These are phyloP conservation scores for Amniculicola lignicola DNA, from an alignment of 495 filamentous ascomycete species.

Conservation along the genomic window DNA sequence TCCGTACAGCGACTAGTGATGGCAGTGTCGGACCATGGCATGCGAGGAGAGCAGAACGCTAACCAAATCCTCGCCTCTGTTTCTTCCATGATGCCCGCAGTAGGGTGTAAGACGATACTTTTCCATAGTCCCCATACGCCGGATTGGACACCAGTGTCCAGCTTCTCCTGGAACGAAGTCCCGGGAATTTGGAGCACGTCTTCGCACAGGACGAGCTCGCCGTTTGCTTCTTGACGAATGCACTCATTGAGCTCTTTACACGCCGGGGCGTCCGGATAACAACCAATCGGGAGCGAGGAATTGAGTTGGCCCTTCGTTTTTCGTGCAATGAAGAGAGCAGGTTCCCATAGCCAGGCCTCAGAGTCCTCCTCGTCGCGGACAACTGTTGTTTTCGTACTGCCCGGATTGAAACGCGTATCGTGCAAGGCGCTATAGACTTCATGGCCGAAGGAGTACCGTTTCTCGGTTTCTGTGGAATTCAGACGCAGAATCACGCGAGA, in stretches of 20 bases:
- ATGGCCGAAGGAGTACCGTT: neutral
- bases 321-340: neutral
- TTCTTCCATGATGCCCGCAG: too few relatives aligned
- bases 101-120: neutral
- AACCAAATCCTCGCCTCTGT: neutral
- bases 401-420: neutral
- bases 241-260: neutral
- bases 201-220: slow-evolving; percentile 6
- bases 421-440: neutral
- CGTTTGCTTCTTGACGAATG: neutral
- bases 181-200: neutral
- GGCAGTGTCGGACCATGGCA: neutral
- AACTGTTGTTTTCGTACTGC: neutral
- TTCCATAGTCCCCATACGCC: neutral
- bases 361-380: neutral
- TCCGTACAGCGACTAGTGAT: neutral
- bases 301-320: neutral
- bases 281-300: neutral
- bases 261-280: neutral
- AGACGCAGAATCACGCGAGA: slow-evolving; percentile 3
- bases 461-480: neutral
- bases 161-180: neutral
- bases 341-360: neutral
- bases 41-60: neutral
- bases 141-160: neutral